A percentile compares a stretch with the other conserved stretches of the same genome.
Evolutionary conservation across 2,329 filamentous ascomycete species (phyloP).

Genomic region (Aureobasidium pullulans): DNA sequence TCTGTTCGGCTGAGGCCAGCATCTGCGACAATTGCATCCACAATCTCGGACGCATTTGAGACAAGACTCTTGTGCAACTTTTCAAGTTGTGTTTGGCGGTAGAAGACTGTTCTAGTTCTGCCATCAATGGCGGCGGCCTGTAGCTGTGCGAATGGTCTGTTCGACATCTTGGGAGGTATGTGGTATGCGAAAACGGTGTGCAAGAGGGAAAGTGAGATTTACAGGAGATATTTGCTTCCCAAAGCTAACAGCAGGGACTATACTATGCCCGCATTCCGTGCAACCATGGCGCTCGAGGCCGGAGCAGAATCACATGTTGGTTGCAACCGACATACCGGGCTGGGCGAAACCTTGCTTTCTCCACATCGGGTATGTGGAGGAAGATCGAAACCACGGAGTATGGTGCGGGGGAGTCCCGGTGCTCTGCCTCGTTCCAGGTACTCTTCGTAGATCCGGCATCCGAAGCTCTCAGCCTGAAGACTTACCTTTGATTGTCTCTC

Average conservation of each 20-base stretch:
- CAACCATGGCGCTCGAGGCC: background rate
- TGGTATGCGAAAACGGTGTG: background rate
- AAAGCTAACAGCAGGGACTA: background rate
- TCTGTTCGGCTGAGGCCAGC: conserved; percentile 30
- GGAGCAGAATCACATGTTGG: conserved; percentile 1
- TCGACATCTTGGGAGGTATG: conserved; percentile 14
- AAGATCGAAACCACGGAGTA: background rate
- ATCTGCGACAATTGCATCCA: conserved; percentile 36
- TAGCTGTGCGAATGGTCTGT: conserved; percentile 26
- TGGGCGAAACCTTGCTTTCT: background rate
- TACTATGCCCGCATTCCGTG: background rate
- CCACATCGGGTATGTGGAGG: background rate
- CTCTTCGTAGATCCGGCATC: background rate
- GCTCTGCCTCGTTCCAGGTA: background rate
- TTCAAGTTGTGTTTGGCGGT: conserved; percentile 41
- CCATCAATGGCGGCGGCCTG: conserved; percentile 39
- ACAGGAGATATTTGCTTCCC: background rate
- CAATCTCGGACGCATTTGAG: conserved; percentile 29
- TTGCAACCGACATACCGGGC: background rate
- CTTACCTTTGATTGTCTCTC: background rate
- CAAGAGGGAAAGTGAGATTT: background rate
- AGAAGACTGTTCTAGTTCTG: conserved; percentile 38
- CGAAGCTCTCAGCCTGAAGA: background rate
- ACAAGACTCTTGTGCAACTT: conserved; percentile 34
- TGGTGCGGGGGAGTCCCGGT: background rate